A percentile compares a stretch with the other conserved stretches of the same genome.
These are phyloP conservation scores for Paracamarosporium sp. DNA, from an alignment of 2,329 filamentous ascomycete species.

Conservation along the genomic window DNA sequence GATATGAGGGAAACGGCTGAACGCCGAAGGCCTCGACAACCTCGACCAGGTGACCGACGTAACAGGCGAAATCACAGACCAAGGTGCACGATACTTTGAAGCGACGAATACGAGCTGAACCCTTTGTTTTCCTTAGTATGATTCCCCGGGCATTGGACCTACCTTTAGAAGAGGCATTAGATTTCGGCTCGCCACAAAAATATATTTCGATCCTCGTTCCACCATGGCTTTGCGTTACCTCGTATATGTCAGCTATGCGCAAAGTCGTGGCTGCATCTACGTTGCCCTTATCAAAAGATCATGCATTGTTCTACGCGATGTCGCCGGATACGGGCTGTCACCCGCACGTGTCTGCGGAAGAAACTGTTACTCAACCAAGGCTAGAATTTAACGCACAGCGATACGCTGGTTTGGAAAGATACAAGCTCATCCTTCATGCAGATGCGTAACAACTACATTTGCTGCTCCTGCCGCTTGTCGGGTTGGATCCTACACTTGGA, in stretches of 20 bases:
- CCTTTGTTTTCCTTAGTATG: constrained; percentile 2
- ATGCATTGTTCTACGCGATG: neutral
- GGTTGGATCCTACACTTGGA: neutral
- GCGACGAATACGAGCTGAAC: neutral
- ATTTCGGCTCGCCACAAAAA: constrained; percentile 2
- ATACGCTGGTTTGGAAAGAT: neutral
- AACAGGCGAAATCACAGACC: constrained; percentile 2
- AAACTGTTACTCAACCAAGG: neutral
- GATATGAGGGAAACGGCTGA: constrained; percentile 29
- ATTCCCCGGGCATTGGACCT: constrained; percentile 4
- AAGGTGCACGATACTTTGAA: constrained; percentile 4
- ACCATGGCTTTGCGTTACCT: neutral
- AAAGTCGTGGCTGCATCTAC: constrained; percentile 6
- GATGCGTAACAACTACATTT: neutral
- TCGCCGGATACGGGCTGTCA: neutral
- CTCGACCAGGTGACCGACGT: neutral
- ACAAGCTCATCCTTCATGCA: neutral
- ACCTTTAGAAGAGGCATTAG: constrained; percentile 4
- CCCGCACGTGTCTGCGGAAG: neutral
- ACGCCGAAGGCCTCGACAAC: neutral
- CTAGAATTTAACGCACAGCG: neutral
- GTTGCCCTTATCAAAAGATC: constrained; percentile 8
- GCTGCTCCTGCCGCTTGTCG: neutral
- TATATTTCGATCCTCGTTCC: neutral
- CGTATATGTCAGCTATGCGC: neutral